These are phyloP conservation scores for Chamaecyparis obtusa DNA, from an alignment of 75 land plant species.

Conservation along the genomic window DNA sequence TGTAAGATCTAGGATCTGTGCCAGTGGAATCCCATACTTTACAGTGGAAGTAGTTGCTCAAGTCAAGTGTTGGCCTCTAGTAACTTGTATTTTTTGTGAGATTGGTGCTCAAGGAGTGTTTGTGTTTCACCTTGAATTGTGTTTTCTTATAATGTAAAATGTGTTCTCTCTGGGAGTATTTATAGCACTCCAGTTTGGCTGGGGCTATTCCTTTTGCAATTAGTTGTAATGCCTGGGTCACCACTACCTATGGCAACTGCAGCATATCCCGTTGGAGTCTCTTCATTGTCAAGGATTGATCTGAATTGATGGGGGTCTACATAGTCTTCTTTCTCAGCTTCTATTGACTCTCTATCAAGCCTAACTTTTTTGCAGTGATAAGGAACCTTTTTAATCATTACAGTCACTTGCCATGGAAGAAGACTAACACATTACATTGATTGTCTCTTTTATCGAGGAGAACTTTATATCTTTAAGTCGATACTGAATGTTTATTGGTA, in stretches of 20 bases:
- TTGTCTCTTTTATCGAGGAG: background rate
- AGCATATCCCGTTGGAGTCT: background rate
- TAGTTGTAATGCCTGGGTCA: too few species aligned
- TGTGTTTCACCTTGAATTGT: background rate
- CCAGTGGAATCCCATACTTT: background rate
- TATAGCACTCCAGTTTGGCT: too few species aligned
- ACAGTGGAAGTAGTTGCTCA: background rate
- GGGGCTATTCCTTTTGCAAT: background rate
- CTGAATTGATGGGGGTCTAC: background rate
- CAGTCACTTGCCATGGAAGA: background rate
- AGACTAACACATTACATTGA: background rate
- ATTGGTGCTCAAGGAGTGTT: background rate
- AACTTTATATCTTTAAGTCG: background rate
- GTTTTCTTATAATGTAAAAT: background rate
- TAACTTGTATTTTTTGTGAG: background rate
- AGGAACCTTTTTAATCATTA: background rate
- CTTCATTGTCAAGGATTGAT: background rate
- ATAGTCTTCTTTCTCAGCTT: background rate
- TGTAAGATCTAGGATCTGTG: background rate
- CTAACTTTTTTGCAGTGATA: background rate
- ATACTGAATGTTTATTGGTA: background rate
- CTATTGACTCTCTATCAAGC: background rate
- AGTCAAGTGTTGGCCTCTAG: background rate
- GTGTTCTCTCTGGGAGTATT: background rate
- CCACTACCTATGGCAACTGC: background rate